Evolutionary conservation across 1,139 yeast genomes (phyloP), one percentile per base, ranked within the genome.

Genomic region (Nakaseomyces uthaithaninus): DNA sequence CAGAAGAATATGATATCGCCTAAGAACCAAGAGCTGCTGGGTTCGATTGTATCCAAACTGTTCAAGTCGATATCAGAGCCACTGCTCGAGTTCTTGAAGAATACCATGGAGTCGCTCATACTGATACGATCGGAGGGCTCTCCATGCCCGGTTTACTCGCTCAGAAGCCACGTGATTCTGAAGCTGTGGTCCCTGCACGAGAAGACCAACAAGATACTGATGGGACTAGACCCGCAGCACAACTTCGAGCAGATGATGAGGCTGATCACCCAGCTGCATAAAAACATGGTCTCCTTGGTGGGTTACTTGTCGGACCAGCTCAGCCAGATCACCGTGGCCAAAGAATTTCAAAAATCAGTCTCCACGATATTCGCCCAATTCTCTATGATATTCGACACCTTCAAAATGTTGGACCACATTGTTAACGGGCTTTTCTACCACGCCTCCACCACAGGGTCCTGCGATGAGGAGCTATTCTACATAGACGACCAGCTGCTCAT

Each of bases 1-100:
- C 35, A 19, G 16, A 19, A 12, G 24, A 17, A 31, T 19, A 31
- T 20, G 25, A 31, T 31, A 31, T 31, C 35, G 9, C 16, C 24
- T 4, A 20, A 31, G 17, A 31, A 31, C 25, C 35, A 31, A 20
- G 25, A 31, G n/a, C 8, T 31, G 16, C 35, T 31, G 12, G 25
- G 35, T 20, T 31, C 35, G n/a, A 31, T 31, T 12, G 15, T 20
- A 4, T 11, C 16, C 25, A 31, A 31, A 12, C 35, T 31, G 5
- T 31, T 31, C n/a, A 31, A 31, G 17, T 31, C 35, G 15, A 20
- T 31, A 11, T 31, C 35, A n/a, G 35, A 31, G 25, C 35, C 35
- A 2, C 12, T 31, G 35, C 25, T 31, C 9, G 35, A 31, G 17
- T 31, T 31, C 11, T 20, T 31, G 8, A 31, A 19, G 18, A 20